Evolutionary conservation across 2,329 filamentous ascomycete genomes (phyloP), one percentile per base, ranked within the genome.

Genomic region (Alternaria sp.): DNA sequence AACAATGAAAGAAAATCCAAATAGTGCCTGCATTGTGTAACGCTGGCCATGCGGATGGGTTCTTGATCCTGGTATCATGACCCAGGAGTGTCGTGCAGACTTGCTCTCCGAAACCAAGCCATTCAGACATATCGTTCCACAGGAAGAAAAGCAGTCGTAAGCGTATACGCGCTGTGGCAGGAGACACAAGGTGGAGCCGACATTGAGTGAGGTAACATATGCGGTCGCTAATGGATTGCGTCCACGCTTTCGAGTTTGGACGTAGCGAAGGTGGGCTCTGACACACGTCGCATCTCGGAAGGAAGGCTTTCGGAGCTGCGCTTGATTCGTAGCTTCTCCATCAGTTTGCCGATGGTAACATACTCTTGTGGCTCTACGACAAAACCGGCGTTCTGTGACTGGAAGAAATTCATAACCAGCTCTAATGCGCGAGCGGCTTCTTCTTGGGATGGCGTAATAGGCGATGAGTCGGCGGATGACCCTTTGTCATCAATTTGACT

Each of bases 381-480:
- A 32, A 93, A 86, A 1, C 88, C 89, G 22, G 78, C 82, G 0
- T 89, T 87, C 67, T 91, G 87, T 61, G 89, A 88, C 69, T 92
- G 87, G 75, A 97, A 91, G 74, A 94, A 97, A 61, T 81, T 89
- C 75, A 96, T 86, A 20, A 97, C 87, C 3, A 94, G 89, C 70
- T 94, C 90, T 5, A 96, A 85, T 1, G 94, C 94, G 52, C 88
- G 86, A 39, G 91, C 87, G 4, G 94, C 94, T 76, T 98, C 93
- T 69, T 97, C 93, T 67, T 93, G 91, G 2, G 90, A 91, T 80
- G 86, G 89, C 85, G 51, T 87, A 85, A 41, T 86, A 85, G 62
- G 87, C 81, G 38, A 87, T 81, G 34, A 75, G 24, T 67, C 64
- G 11, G 54, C n/a, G 9, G 61, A 61, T 26, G 64, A 64, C 12